Percentiles rank a stretch among this genome's conserved stretches.
These are phyloP conservation scores for Mycosphaerella arachidis DNA, from an alignment of 2,329 filamentous ascomycete species.

Conservation along the genomic window DNA sequence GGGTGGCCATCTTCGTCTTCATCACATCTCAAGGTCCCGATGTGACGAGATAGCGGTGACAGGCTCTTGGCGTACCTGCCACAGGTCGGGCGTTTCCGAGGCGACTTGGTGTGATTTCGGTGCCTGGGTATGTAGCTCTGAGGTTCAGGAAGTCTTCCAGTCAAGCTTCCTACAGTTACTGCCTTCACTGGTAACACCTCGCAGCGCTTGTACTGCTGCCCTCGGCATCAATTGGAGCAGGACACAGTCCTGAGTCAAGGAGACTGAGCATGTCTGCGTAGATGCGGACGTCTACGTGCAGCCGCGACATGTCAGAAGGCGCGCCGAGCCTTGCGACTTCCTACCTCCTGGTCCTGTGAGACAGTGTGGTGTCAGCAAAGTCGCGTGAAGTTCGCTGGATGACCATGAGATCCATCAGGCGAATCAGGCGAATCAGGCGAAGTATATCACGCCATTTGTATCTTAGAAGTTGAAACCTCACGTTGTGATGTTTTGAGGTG, in stretches of 20 bases:
- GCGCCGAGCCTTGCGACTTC: not conserved
- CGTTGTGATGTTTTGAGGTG: not conserved
- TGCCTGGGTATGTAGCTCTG: not conserved
- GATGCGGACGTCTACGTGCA: not conserved
- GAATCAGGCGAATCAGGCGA: not conserved
- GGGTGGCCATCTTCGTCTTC: not conserved
- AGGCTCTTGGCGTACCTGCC: not conserved
- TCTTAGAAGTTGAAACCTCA: not conserved
- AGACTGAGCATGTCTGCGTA: slow-evolving; percentile 3
- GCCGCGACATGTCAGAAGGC: not conserved
- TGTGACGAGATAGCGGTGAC: not conserved
- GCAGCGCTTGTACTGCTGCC: not conserved
- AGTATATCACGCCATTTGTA: not conserved
- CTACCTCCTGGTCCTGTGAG: too few species aligned
- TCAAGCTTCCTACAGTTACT: not conserved
- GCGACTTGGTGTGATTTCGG: not conserved
- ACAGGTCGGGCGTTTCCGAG: not conserved
- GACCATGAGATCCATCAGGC: not conserved
- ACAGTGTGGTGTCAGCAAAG: not conserved
- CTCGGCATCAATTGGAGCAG: not conserved
- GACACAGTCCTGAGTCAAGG: not conserved
- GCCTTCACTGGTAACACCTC: not conserved
- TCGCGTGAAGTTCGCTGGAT: not conserved
- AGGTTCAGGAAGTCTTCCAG: not conserved
- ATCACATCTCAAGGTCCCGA: not conserved